Conservation (phyloP, 495 filamentous ascomycete species). For the Podospora pseudocomata region DNA sequence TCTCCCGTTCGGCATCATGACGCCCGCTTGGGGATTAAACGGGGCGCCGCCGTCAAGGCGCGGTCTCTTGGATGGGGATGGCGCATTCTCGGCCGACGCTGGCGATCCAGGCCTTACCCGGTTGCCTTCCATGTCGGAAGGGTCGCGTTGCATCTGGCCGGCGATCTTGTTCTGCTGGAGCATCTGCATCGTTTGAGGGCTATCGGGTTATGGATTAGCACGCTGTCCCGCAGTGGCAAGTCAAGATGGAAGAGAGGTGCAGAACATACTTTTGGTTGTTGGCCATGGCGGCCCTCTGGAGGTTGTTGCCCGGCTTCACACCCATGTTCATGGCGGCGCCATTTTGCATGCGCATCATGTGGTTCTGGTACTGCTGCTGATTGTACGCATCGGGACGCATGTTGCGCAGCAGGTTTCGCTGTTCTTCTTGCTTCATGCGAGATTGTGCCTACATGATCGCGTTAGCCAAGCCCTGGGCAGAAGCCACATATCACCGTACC, state of each 20-base stretch:
- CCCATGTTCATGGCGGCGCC: conserved; percentile 45
- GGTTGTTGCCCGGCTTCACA: conserved; percentile 49
- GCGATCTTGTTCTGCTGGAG: conserved; percentile 58
- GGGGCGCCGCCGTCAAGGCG: conserved; percentile 67
- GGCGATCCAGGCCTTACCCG: conserved; percentile 77
- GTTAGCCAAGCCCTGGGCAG: neutral
- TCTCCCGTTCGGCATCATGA: conserved; percentile 73
- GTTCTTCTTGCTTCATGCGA: conserved; percentile 60
- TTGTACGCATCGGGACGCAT: conserved; percentile 52
- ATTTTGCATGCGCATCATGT: conserved; percentile 50
- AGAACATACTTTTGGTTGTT: conserved; percentile 68
- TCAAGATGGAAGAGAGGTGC: neutral
- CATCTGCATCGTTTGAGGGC: conserved; percentile 62
- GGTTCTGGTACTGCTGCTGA: conserved; percentile 43
- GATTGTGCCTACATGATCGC: conserved; percentile 53
- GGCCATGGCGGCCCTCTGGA: conserved; percentile 71
- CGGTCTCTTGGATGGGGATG: conserved; percentile 88
- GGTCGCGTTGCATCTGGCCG: conserved; percentile 78
- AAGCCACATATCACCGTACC: conserved; percentile 48
- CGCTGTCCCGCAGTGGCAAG: neutral
- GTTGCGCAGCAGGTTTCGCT: conserved; percentile 66
- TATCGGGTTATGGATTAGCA: conserved; percentile 37
- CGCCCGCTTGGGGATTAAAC: conserved; percentile 64
- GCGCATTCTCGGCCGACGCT: conserved; percentile 77
- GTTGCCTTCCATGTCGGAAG: conserved; percentile 83